Conservation (phyloP, 2,329 filamentous ascomycete species). For the Cladophialophora immunda region DNA sequence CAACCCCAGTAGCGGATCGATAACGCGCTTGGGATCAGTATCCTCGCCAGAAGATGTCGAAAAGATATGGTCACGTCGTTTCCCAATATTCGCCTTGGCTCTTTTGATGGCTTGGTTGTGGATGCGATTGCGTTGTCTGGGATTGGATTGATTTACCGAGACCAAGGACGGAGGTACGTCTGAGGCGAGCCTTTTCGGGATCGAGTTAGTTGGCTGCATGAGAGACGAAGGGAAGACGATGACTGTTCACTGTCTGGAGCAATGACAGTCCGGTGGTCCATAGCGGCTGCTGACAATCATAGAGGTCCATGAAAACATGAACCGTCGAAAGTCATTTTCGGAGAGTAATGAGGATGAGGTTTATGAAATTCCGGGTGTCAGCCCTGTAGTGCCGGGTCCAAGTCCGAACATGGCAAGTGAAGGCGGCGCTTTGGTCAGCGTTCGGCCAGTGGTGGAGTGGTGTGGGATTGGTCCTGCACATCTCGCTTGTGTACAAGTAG, state of each 20-base stretch:
- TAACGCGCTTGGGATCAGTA: neutral
- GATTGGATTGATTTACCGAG: conserved; percentile 6
- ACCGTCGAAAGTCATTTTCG: neutral
- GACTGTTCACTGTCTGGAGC: conserved; percentile 4
- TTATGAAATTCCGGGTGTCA: neutral
- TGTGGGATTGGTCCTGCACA: conserved; percentile 8
- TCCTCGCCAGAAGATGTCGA: neutral
- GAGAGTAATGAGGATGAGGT: neutral
- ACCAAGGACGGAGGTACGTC: neutral
- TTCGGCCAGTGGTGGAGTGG: neutral
- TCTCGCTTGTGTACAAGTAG: conserved; percentile 2
- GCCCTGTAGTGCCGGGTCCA: neutral
- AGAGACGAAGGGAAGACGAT: neutral
- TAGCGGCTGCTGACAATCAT: conserved; percentile 11
- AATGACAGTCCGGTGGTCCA: conserved; percentile 13
- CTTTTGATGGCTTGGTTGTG: conserved; percentile 24
- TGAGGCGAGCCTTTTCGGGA: neutral
- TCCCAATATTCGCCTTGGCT: conserved; percentile 20
- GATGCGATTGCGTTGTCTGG: conserved; percentile 19
- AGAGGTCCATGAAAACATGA: neutral
- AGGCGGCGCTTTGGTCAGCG: neutral
- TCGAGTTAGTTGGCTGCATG: conserved; percentile 8
- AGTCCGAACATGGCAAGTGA: neutral
- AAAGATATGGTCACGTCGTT: conserved; percentile 10
- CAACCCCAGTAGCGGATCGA: neutral